Percentiles rank a stretch among this genome's conserved stretches.
Evolutionary conservation across 2,329 filamentous ascomycete genomes (phyloP).

Genomic region (Fusarium tjaetaba): DNA sequence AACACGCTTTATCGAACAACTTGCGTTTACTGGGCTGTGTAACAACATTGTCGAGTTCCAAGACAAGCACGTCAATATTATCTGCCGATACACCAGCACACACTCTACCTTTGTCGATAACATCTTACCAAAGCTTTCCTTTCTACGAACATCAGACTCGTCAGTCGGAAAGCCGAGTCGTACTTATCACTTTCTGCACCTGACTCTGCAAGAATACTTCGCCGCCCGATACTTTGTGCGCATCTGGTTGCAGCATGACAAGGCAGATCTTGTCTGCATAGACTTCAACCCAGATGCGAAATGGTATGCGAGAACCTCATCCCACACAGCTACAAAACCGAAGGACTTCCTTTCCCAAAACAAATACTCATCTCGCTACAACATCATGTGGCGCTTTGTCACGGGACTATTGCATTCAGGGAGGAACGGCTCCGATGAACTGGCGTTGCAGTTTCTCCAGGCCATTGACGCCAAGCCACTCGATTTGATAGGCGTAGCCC

Average conservation of each 20-base stretch:
- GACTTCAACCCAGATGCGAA: neutral
- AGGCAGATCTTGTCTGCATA: neutral
- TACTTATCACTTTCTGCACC: neutral
- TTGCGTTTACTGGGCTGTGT: neutral
- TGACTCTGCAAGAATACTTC: neutral
- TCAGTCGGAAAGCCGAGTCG: neutral
- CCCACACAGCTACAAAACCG: neutral
- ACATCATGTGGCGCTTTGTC: neutral
- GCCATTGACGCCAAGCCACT: neutral
- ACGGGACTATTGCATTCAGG: neutral
- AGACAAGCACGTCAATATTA: neutral
- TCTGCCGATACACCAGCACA: neutral
- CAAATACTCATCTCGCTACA: neutral
- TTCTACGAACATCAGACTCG: neutral
- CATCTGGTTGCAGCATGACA: neutral
- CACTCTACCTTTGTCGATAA: neutral
- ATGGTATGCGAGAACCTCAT: neutral
- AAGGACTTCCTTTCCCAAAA: neutral
- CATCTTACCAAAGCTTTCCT: neutral
- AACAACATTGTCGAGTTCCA: neutral
- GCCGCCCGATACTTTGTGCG: neutral
- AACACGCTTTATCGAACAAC: neutral
- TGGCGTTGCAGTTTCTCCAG: neutral
- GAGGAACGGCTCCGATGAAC: neutral
- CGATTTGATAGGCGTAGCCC: neutral